These are phyloP conservation scores for Aspergillus unguis DNA, from an alignment of 2,329 filamentous ascomycete genomes.

Conservation along the genomic window DNA sequence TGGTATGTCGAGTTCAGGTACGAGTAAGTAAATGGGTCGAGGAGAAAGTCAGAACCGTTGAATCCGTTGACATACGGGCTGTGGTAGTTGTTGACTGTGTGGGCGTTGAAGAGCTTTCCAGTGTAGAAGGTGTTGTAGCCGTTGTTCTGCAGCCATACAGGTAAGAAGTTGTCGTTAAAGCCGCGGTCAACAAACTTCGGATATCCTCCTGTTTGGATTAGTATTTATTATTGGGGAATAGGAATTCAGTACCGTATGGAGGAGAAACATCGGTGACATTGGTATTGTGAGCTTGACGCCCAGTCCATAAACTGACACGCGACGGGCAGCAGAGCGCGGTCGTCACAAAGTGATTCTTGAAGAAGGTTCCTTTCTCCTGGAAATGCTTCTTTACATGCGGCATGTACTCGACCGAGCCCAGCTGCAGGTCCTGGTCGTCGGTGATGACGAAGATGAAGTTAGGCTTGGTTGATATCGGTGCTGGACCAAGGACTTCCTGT, in stretches of 20 bases:
- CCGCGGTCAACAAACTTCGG: slow-evolving; percentile 65
- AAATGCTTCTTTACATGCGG: slow-evolving; percentile 29
- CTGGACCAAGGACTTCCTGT: not conserved
- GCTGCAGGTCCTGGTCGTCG: slow-evolving; percentile 60
- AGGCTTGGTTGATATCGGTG: slow-evolving; percentile 22
- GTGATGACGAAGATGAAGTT: slow-evolving; percentile 67
- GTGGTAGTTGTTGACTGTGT: slow-evolving; percentile 60
- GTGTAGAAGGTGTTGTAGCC: slow-evolving; percentile 68
- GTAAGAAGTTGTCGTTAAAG: slow-evolving; percentile 65
- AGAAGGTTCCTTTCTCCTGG: slow-evolving; percentile 54
- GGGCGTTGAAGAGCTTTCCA: slow-evolving; percentile 66
- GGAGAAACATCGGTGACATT: slow-evolving; percentile 57
- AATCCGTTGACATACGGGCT: slow-evolving; percentile 57
- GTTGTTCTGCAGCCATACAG: slow-evolving; percentile 65
- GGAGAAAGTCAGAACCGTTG: slow-evolving; percentile 57
- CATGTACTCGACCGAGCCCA: slow-evolving; percentile 50
- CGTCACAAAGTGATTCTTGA: slow-evolving; percentile 58
- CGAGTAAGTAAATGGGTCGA: slow-evolving; percentile 65
- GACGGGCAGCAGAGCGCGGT: slow-evolving; percentile 65
- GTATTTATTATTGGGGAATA: not conserved
- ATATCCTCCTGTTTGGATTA: slow-evolving; percentile 42
- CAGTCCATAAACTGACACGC: slow-evolving; percentile 61
- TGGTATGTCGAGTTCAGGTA: slow-evolving; percentile 63
- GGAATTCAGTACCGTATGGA: slow-evolving; percentile 22
- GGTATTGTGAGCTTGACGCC: slow-evolving; percentile 64